phyloP scores from a whole-genome alignment of 768 basidiomycete genomes.

The Pleurotus eryngii region DNA sequence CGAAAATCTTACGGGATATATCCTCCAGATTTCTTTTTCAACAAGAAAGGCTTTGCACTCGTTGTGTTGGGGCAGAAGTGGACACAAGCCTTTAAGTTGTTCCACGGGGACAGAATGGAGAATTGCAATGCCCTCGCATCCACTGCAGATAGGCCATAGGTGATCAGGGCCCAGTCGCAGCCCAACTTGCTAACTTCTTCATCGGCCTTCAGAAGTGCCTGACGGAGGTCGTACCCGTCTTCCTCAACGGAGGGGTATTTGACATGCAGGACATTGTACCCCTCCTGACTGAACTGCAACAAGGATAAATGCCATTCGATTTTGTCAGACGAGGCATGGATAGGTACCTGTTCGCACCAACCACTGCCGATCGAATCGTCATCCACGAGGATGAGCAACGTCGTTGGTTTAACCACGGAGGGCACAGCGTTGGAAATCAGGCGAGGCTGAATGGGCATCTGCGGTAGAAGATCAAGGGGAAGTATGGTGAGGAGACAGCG shows the following conservation, averaged over 20 bases:
- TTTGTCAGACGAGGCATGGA: no score
- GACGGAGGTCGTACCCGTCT: background rate
- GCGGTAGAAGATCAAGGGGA: background rate
- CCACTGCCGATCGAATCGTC: background rate
- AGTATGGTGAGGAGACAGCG: background rate
- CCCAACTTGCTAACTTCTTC: background rate
- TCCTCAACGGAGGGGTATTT: background rate
- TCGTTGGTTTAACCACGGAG: conserved; percentile 1
- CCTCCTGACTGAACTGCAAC: conserved; percentile 4
- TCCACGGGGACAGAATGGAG: background rate
- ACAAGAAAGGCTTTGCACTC: background rate
- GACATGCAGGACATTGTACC: conserved; percentile 6
- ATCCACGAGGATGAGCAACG: background rate
- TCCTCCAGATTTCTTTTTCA: background rate
- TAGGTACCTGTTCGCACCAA: conserved; percentile 7
- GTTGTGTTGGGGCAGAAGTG: conserved; percentile 2
- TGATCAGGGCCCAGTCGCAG: conserved; percentile 7
- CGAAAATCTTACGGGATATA: background rate
- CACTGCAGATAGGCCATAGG: background rate
- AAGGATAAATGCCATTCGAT: background rate
- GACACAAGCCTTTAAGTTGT: background rate
- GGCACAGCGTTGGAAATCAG: conserved; percentile 1
- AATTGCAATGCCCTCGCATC: conserved; percentile 4
- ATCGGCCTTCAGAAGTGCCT: background rate
- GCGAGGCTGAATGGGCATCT: background rate